phyloP scores from a whole-genome alignment of 768 basidiomycete species.

The Boletus edulis region DNA sequence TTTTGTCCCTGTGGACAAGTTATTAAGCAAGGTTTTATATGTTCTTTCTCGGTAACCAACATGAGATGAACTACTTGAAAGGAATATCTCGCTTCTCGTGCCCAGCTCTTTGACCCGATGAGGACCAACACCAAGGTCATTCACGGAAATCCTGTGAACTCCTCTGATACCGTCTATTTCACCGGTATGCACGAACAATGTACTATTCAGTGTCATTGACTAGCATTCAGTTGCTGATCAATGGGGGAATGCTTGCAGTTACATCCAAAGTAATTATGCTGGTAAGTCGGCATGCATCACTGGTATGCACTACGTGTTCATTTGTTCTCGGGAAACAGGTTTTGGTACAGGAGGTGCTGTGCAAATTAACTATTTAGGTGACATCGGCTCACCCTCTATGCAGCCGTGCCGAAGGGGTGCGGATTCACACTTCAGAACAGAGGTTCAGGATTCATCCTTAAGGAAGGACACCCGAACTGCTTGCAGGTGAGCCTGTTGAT shows the following conservation, averaged over 20 bases:
- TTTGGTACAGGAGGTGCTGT: conserved; percentile 83
- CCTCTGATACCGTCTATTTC: conserved; percentile 95
- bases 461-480: conserved; percentile 81
- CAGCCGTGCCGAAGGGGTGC: conserved; percentile 88
- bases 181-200: conserved; percentile 49
- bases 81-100: conserved; percentile 82
- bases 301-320: background rate
- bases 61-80: conserved; percentile 29
- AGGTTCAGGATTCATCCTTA: conserved; percentile 79
- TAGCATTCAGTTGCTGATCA: conserved; percentile 66
- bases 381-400: conserved; percentile 4
- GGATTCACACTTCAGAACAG: conserved; percentile 97
- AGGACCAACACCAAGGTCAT: conserved; percentile 64
- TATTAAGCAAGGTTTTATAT: conserved; percentile 72
- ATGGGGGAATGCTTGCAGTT: conserved; percentile 89
- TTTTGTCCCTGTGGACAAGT: conserved; percentile 73
- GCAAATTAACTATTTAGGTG: background rate
- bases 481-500: conserved; percentile 50
- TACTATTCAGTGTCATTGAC: background rate
- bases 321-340: conserved; percentile 38
- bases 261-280: conserved; percentile 85
- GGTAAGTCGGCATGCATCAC: conserved; percentile 40
- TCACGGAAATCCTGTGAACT: conserved; percentile 78
- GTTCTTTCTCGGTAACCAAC: background rate
- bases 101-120: conserved; percentile 70